Base-by-base conservation (phyloP, 805 yeast genomes). In the Suhomyces prunicola region DNA sequence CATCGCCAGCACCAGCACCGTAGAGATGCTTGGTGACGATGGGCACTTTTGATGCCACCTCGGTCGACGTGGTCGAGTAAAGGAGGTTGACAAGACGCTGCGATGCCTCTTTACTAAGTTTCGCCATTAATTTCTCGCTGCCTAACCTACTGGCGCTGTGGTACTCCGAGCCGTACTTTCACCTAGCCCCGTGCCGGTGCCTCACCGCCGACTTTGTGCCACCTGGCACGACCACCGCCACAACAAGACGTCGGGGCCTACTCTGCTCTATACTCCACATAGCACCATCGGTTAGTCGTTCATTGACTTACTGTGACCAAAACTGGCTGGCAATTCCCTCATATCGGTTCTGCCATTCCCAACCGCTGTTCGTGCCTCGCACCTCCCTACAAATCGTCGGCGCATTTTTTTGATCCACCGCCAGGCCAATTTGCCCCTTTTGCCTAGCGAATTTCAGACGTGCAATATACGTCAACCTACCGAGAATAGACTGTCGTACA, bases 11-110 rank as follows among this genome's bases (percentile, higher is more conserved):
- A 46, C 13, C 12, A 39, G 23, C 6, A 3, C 42, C 52, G 15
- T 72, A 72, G 44, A 72, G 58, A n/a, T 57, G 58, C 47, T 62
- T 61, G 19, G 65, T 60, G 40, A 72, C 65, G 1, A 54, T 55
- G 2, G 73, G 71, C 9, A 66, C 54, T 50, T 66, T 64, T 12
- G 68, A 58, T 4, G 65, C 64, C 24, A 71, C 57, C 47, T 67
- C 69, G 2, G 65, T 64, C 3, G 70, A 62, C 0, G 73, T 57
- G 40, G 69, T 61, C n/a, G 65, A 55, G 50, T 69, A 68, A 29
- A 72, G 61, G 12, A 72, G 64, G 45, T 62, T 67, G 29, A 69
- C 62, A 6, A 71, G 62, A 47, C 67, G 55, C 50, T 69, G 64
- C 2, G 69, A 60, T 17, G 65, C 62, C 24, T 55, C 55, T 31